Percentiles rank a stretch among this genome's conserved stretches.
Evolutionary conservation across 768 basidiomycete species (phyloP).

Genomic region (Auricularia cornea): DNA sequence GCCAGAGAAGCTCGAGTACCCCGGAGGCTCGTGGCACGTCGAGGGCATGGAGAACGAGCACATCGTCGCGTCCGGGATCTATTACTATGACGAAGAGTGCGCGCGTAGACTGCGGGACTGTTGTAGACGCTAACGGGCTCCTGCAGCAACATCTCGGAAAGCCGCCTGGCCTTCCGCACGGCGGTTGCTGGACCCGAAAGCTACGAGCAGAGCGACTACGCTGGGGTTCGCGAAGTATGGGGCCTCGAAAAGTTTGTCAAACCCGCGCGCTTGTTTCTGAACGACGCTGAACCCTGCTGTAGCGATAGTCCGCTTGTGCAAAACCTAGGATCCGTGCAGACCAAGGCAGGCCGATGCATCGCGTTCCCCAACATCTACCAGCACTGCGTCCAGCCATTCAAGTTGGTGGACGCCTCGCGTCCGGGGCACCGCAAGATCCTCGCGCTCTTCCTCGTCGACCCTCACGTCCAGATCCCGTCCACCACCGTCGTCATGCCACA

Average conservation of each 20-base stretch:
- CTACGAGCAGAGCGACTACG: constrained; percentile 37
- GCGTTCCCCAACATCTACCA: constrained; percentile 49
- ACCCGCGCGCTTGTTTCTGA: background rate
- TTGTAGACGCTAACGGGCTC: too few relatives aligned
- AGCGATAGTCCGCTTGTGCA: constrained; percentile 20
- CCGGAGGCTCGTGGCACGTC: constrained; percentile 38
- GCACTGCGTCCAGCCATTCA: constrained; percentile 31
- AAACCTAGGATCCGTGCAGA: constrained; percentile 26
- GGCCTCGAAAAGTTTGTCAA: constrained; percentile 34
- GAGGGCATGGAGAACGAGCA: constrained; percentile 47
- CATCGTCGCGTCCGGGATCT: constrained; percentile 39
- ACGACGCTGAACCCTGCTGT: background rate
- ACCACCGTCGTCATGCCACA: constrained; percentile 42
- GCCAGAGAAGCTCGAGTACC: constrained; percentile 26
- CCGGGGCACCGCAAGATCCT: constrained; percentile 37
- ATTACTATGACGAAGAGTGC: constrained; percentile 32
- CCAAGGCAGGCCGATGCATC: constrained; percentile 31
- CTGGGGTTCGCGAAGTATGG: constrained; percentile 42
- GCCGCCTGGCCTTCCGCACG: constrained; percentile 39
- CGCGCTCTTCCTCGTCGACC: constrained; percentile 38
- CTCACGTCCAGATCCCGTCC: constrained; percentile 28
- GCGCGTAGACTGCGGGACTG: too few relatives aligned
- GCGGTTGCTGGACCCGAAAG: constrained; percentile 40
- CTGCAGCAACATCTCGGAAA: constrained; percentile 38
- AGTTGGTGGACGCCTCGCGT: constrained; percentile 31